Evolutionary conservation across 805 yeast species (phyloP).

Genomic region (Kluyveromyces nonfermentans): DNA sequence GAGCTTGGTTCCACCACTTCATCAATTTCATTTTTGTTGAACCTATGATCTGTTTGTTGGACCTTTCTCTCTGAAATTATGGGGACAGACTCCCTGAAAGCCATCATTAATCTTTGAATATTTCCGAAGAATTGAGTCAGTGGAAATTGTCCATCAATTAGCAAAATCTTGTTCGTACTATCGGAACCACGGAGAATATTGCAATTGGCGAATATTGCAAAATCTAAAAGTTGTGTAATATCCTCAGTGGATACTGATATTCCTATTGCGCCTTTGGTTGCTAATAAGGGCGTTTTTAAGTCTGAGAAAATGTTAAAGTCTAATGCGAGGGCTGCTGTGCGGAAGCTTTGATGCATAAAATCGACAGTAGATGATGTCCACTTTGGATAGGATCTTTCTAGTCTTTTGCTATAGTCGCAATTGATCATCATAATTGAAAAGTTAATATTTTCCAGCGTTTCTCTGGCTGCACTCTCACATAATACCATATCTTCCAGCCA

Average conservation of each 20-base stretch:
- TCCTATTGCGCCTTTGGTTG: not conserved
- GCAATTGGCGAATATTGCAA: constrained; percentile 17
- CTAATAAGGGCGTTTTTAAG: not conserved
- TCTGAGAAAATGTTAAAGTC: not conserved
- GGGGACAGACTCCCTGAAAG: not conserved
- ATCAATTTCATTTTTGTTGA: not conserved
- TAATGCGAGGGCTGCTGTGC: constrained; percentile 12
- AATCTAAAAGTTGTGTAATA: constrained; percentile 6
- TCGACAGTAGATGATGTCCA: constrained; percentile 21
- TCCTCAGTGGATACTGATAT: not conserved
- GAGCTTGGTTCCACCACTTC: not conserved
- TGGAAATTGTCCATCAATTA: constrained; percentile 29
- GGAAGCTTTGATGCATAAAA: constrained; percentile 17
- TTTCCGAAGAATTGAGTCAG: not conserved
- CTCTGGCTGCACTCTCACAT: constrained; percentile 1
- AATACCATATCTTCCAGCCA: constrained; percentile 14
- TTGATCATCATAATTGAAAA: constrained; percentile 11
- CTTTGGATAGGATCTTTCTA: constrained; percentile 11
- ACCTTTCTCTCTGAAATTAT: not conserved
- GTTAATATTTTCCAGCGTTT: not conserved
- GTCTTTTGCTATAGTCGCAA: constrained; percentile 10
- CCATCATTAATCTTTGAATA: not conserved
- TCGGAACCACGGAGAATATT: constrained; percentile 44
- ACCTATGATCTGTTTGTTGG: not conserved
- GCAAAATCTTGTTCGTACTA: constrained; percentile 40